Base-by-base conservation (phyloP, 495 filamentous ascomycete genomes). In the Collariella sp. region DNA sequence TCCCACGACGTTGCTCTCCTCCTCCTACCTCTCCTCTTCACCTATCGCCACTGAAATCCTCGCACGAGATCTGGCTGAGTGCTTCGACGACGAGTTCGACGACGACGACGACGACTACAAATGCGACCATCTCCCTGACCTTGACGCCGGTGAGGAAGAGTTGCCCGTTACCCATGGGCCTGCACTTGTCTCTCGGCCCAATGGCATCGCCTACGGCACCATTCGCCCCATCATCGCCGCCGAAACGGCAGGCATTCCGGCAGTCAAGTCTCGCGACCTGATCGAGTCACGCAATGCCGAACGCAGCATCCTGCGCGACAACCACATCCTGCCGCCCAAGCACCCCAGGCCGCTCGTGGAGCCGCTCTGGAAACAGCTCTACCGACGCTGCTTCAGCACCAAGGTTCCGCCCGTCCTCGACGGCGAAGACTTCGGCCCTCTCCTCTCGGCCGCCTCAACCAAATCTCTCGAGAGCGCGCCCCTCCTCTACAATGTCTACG, bases 161-260 rank as follows among this genome's bases (percentile, higher is more conserved):
- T 41, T 40, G 16, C 60, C 68, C 24, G 74, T 38, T 42, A 70
- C 24, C 59, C 78, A 9, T 69, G 88, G 72, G 3, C 78, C 82
- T n/a, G 81, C 83, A n/a, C 82, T 86, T 0, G 90, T 89, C 67
- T 77, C 82, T 15, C 77, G 85, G 23, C 87, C 85, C 2, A 80
- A 78, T 52, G 81, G 79, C 54, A 76, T 87, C n/a, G 81, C 81
- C 12, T 83, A 76, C 34, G 83, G 80, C 29, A 79, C 76, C 61
- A 78, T 65, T 60, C 68, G 62, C 69, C 79, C 55, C 45, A 67
- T 69, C 1, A 46, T 78, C 26, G 58, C 56, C 0, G 49, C 46
- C 7, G 56, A 47, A 0, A 47, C 73, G 2, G 65, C 58, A 2
- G 70, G 73, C 2, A 65, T 65, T 1, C 67, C 69, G 1, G 65